Base-by-base conservation (phyloP, 768 basidiomycete species). In the Fomitopsis pulvina region DNA sequence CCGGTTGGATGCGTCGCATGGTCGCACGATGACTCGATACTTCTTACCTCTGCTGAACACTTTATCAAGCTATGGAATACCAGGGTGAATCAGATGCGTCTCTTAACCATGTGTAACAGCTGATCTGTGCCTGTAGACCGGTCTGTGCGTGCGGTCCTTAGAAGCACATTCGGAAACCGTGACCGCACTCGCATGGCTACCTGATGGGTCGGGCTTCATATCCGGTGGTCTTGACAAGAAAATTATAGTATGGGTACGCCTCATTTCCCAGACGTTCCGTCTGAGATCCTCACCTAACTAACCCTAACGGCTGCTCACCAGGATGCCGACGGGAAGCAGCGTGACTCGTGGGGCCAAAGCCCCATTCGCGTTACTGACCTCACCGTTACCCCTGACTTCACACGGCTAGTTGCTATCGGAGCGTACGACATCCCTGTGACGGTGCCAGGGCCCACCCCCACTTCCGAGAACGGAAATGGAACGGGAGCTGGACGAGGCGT, bases 41-140 rank as follows among this genome's bases (percentile, higher is more conserved):
- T 99, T 52, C 75, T 96, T 39, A 92, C 92, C 5, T 83, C 86
- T 34, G 76, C 91, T 21, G 93, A 97, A 55, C 74, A 84, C 41
- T 65, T 71, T 43, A 84, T 99, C 65, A 85, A 87, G 69, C 73
- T 98, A 60, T 99, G 93, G 92, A 85, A 95, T 64, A 75, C 84
- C 29, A 81, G 85, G 79, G 95, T 93, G 57, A 62, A 63, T 61
- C 27, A n/a, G 21, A 26, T 51, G n/a, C 48, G 29, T 47, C 43
- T 40, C 12, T 45, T 52, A 34, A 52, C 49, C 29, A 10, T 38
- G 26, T 32, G 28, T 20, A 8, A 37, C 41, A 40, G 50, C 12
- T 52, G 45, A 12, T 29, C 29, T 42, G 48, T 44, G 39, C 21
- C 25, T 57, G 11, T 59, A 94, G 91, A 86, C 85, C 30, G 91